These are phyloP conservation scores for Neurospora tetraspora DNA, from an alignment of 495 filamentous ascomycete species.

Conservation along the genomic window DNA sequence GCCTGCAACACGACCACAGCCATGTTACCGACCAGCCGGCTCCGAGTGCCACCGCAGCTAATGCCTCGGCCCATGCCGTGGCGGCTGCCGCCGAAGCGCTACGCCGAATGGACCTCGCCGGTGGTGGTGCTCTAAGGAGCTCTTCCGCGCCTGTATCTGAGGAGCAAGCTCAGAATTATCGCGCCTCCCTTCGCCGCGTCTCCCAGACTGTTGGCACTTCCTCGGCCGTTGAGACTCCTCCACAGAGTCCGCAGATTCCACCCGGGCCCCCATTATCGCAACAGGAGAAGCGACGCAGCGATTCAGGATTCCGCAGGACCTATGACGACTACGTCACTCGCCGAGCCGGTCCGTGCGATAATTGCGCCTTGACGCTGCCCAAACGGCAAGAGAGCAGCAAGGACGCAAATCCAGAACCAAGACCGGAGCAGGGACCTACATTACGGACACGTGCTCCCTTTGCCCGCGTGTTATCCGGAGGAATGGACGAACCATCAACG, in stretches of 20 bases:
- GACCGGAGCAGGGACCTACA: slow-evolving; percentile 26
- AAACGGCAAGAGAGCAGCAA: slow-evolving; percentile 33
- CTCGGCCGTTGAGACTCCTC: slow-evolving; percentile 49
- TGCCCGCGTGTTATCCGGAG: slow-evolving; percentile 33
- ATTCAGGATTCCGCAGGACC: slow-evolving; percentile 40
- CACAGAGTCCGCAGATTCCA: slow-evolving; percentile 47
- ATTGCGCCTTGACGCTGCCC: slow-evolving; percentile 51
- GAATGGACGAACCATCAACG: slow-evolving; percentile 27
- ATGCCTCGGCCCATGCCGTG: slow-evolving; percentile 20
- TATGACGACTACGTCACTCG: slow-evolving; percentile 48
- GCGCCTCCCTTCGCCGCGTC: slow-evolving; percentile 25
- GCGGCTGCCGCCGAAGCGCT: slow-evolving; percentile 29
- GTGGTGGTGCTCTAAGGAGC: slow-evolving; percentile 22
- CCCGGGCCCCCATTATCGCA: slow-evolving; percentile 16
- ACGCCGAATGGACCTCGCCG: slow-evolving; percentile 28
- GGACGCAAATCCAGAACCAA: slow-evolving; percentile 10
- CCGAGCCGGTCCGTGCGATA: slow-evolving; percentile 46
- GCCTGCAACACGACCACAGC: slow-evolving; percentile 3
- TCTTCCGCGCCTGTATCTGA: slow-evolving; percentile 30
- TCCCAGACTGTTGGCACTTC: slow-evolving; percentile 16
- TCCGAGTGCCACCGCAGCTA: slow-evolving; percentile 19
- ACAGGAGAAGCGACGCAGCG: slow-evolving; percentile 28
- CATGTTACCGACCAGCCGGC: slow-evolving; percentile 19
- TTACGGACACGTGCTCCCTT: slow-evolving; percentile 39
- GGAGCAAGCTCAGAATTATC: slow-evolving; percentile 32